A percentile compares a stretch with the other conserved stretches of the same genome.
Conservation (phyloP, 129 eudicot genomes). For the Centrapalus pauciflorus region DNA sequence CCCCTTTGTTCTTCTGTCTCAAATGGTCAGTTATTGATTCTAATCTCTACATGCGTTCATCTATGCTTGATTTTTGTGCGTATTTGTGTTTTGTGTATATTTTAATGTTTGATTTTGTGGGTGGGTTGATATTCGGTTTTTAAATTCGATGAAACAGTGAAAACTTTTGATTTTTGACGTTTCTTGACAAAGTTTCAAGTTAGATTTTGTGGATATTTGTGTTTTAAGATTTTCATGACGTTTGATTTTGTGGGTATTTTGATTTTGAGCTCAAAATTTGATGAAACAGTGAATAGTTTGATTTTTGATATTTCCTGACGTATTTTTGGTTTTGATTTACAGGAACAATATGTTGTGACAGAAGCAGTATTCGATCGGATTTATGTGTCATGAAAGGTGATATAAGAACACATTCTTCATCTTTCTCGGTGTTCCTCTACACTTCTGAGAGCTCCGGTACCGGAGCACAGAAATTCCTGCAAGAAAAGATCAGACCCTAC, state of each 20-base stretch:
- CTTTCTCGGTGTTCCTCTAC: constrained; percentile 67
- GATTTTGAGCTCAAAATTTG: not conserved
- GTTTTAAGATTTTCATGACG: not conserved
- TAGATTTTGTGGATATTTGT: not conserved
- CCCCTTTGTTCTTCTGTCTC: constrained; percentile 62
- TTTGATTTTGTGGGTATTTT: not conserved
- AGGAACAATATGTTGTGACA: constrained; percentile 94
- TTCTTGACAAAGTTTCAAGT: too few species aligned
- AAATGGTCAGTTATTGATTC: constrained; percentile 48
- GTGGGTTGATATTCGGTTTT: not conserved
- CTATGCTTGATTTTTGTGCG: not conserved
- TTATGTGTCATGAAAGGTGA: constrained; percentile 88
- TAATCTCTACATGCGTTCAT: not conserved
- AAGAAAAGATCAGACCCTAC: constrained; percentile 76
- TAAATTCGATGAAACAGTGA: constrained; percentile 21
- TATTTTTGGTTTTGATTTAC: constrained; percentile 15
- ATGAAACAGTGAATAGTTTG: constrained; percentile 19
- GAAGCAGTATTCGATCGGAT: constrained; percentile 71
- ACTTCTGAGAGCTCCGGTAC: constrained; percentile 15
- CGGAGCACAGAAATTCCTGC: constrained; percentile 35
- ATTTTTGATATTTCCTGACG: not conserved
- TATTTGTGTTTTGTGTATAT: not conserved
- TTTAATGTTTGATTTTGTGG: not conserved
- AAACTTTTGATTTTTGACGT: not conserved
- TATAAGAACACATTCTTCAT: constrained; percentile 67